Evolutionary conservation across 345 rosid species (phyloP), one percentile per base, ranked within the genome.

Genomic region (Noccaea caerulescens): DNA sequence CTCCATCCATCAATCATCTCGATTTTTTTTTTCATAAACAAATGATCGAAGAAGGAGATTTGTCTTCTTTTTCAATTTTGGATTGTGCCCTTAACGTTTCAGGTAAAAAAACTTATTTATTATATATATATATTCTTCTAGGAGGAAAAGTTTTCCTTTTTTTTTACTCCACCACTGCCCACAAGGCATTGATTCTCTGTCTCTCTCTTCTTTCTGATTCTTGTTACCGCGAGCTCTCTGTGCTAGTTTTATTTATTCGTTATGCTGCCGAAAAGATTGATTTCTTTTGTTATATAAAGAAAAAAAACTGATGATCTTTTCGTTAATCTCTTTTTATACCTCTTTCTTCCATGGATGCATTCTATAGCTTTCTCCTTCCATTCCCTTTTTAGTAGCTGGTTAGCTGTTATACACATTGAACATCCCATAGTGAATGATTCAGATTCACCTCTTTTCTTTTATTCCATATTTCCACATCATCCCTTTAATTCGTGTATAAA

Each of bases 111-210:
- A 34, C 52, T 13, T 52, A 7, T 44, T 44, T 20, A 10, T 52
- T 34, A n/a, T 18, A 16, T 58, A 16, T 58, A 33, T 68, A 44
- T 69, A 76, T 69, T 55, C 66, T 50, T 58, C 7, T 51, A 52
- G n/a, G 20, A 62, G 30, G 10, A 58, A 64, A 39, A 39, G 42
- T 54, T 60, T 73, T 65, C 55, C 64, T 81, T 84, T 72, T 43
- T 75, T 78, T 83, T 69, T 68, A 60, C 41, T 82, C 84, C 86
- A 71, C 84, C 84, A 71, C 78, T 79, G 72, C 77, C 82, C 66
- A 73, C 76, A 69, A 84, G 83, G 86, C 71, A 88, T 86, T 82
- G 90, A 90, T 90, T 86, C 94, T 68, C 79, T 85, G 58, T 58
- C 25, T 57, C 50, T 36, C 30, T 71, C 20, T 12, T 20, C 42